Evolutionary conservation across 2,329 filamentous ascomycete genomes (phyloP), one percentile per base, ranked within the genome.

Genomic region (Zymoseptoria tritici): DNA sequence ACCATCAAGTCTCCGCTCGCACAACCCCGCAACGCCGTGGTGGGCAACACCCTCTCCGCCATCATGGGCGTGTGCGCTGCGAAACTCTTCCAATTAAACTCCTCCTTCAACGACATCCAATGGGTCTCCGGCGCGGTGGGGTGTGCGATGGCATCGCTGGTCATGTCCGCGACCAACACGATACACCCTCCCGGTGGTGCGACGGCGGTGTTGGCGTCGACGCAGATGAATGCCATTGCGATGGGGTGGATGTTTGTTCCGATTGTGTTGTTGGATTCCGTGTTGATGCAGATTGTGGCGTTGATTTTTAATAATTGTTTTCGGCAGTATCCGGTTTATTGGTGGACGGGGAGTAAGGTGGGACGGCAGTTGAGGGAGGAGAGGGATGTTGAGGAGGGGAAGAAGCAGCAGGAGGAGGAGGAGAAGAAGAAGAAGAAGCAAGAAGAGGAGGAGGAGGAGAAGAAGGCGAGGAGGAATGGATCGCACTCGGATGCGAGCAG

Each of bases 171-270:
- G 36, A 80, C 78, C 3, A 76, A 76, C 52, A 80, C 77, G 1
- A 73, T 79, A 1, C 78, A 80, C 64, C 79, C 79, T n/a, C 79
- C 79, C 7, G 79, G 78, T 19, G 79, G 79, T 21, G 79, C 79
- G 0, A 79, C 77, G 9, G 78, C 79, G 2, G 72, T 80, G 1
- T 67, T 81, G 22, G 78, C 78, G 0, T 74, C 74, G 5, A 76
- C 75, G 3, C 70, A 76, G 3, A 67, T 74, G 2, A 65, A 69
- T 2, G 72, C 79, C 24, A 75, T 72, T 13, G 71, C 66, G 0
- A 73, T 80, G 72, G 77, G 78, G 2, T 81, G 78, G 78, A 71
- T 71, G 46, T 80, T 76, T 61, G 72, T 79, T 0, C 72, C 73
- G 0, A 62, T 80, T 7, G 72, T 80, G 3, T 62, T 77, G 59